phyloP scores from a whole-genome alignment of 306 rosid genomes.

The Acacia melanoxylon region DNA sequence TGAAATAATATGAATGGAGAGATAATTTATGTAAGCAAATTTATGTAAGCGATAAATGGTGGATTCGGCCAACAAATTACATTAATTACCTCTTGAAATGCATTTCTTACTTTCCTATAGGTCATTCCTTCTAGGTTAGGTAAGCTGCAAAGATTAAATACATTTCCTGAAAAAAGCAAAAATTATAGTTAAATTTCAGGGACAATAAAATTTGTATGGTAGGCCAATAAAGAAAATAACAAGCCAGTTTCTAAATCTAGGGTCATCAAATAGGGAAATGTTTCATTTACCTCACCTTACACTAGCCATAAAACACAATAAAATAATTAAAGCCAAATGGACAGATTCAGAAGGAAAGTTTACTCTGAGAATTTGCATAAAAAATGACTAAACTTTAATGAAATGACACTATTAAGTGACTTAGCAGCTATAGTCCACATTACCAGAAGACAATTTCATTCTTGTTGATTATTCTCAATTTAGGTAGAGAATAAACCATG shows the following conservation, averaged over 20 bases:
- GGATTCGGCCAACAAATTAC: conserved; percentile 19
- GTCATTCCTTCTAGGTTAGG: conserved; percentile 66
- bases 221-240: conserved; percentile 48
- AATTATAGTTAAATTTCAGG: conserved; percentile 28
- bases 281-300: neutral
- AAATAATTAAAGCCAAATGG: conserved; percentile 20
- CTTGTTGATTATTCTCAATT: conserved; percentile 11
- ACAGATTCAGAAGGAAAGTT: neutral
- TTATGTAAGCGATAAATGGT: conserved; percentile 17
- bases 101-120: conserved; percentile 64
- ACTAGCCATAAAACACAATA: neutral
- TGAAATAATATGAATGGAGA: conserved; percentile 49
- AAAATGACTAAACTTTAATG: neutral
- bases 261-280: conserved; percentile 19
- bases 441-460: neutral
- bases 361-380: conserved; percentile 7
- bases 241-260: conserved; percentile 23
- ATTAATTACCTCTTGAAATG: conserved; percentile 66
- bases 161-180: conserved; percentile 75
- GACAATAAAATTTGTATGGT: neutral
- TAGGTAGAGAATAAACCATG: conserved; percentile 17
- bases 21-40: conserved; percentile 17
- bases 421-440: conserved; percentile 9
- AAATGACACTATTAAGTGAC: conserved; percentile 12
- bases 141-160: conserved; percentile 73